Percentiles rank a stretch among this genome's conserved stretches.
These are phyloP conservation scores for Calonectria hawksworthii DNA, from an alignment of 2,329 filamentous ascomycete genomes.

Conservation along the genomic window DNA sequence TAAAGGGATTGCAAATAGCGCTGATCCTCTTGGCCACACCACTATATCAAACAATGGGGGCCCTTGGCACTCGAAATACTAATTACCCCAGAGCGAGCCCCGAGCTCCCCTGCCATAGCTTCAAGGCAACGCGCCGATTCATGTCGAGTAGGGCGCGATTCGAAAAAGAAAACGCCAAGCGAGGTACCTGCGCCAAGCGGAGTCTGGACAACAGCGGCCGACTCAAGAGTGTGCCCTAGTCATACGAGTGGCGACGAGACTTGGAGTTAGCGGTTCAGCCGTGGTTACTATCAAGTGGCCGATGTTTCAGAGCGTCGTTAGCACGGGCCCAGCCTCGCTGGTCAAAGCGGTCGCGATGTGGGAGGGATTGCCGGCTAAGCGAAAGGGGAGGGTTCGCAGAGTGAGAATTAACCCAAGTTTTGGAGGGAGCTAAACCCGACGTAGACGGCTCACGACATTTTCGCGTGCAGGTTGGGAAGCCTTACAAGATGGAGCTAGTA, in stretches of 20 bases:
- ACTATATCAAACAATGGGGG: not conserved
- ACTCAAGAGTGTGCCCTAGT: not conserved
- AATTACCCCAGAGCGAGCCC: not conserved
- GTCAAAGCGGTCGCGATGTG: not conserved
- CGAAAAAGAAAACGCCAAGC: not conserved
- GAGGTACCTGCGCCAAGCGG: not conserved
- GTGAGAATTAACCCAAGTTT: not conserved
- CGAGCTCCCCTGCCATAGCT: not conserved
- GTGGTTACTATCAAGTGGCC: not conserved
- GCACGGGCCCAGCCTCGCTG: slow-evolving; percentile 1
- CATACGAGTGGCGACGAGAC: not conserved
- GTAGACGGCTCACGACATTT: not conserved
- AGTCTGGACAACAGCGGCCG: not conserved
- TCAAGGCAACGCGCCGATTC: not conserved
- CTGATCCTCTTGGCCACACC: not conserved
- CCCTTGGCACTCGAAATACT: not conserved
- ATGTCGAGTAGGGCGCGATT: not conserved
- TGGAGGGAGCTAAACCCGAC: not conserved
- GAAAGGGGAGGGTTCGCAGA: not conserved
- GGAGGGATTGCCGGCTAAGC: not conserved
- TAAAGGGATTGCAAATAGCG: slow-evolving; percentile 14
- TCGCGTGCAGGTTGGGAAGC: not conserved
- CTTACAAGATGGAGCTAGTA: not conserved
- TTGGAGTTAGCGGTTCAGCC: not conserved
- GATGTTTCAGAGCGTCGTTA: not conserved